Evolutionary conservation across 306 rosid species (phyloP).

Genomic region (Cicer bijugum): DNA sequence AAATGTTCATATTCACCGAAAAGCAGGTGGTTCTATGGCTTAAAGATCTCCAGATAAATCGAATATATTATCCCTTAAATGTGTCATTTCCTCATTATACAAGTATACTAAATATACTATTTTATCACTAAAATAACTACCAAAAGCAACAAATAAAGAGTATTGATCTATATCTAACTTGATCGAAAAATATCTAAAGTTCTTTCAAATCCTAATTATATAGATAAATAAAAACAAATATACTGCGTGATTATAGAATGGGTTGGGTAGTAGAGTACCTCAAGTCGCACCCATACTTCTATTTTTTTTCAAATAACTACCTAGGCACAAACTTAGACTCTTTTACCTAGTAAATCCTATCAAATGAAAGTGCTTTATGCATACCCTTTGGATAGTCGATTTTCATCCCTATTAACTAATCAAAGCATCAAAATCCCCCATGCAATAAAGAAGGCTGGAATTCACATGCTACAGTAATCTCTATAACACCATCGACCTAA

Average conservation of each 20-base stretch:
- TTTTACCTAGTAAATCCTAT: neutral
- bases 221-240: neutral
- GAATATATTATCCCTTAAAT: neutral
- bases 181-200: neutral
- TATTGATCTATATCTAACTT: neutral
- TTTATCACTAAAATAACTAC: neutral
- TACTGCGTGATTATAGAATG: neutral
- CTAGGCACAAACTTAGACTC: neutral
- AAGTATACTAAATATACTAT: neutral
- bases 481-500: neutral
- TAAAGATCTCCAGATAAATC: conserved; percentile 17
- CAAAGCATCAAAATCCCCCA: conserved; percentile 23
- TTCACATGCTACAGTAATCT: conserved; percentile 34
- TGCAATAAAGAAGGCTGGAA: conserved; percentile 24
- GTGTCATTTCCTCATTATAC: neutral
- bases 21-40: conserved; percentile 29
- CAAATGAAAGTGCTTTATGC: neutral
- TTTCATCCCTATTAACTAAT: conserved; percentile 23
- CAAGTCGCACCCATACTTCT: neutral
- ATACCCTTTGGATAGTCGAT: neutral
- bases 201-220: neutral
- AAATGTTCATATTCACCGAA: conserved; percentile 33
- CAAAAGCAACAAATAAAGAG: neutral
- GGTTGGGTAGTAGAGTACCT: conserved; percentile 7
- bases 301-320: neutral